Evolutionary conservation across 2,329 filamentous ascomycete genomes (phyloP), one percentile per base, ranked within the genome.

Genomic region (Neurospora crassa): DNA sequence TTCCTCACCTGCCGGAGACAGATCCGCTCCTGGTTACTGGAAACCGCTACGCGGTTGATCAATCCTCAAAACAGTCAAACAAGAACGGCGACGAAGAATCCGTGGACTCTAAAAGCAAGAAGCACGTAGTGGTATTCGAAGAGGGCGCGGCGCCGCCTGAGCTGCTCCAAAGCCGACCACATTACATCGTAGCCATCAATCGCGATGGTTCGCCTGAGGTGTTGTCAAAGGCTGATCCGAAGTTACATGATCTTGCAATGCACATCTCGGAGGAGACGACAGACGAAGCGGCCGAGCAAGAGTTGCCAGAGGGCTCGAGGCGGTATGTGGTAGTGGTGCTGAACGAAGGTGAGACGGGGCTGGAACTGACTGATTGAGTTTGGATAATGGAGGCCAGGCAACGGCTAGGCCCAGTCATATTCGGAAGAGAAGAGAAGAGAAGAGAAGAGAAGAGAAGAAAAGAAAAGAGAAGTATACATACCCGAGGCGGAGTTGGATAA

Each of bases 131-230:
- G 12, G 76, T 77, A 11, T 77, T 77, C 42, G 68, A 73, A 43
- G 76, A 77, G 67, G 75, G 72, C 5, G 40, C 72, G 8, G 76
- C 74, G 3, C 73, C 76, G 53, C 73, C 73, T 5, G 76, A 74
- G 40, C 34, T 77, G 68, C 71, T 77, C 4, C 70, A 68, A 24
- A 71, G 74, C 5, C 71, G 74, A 12, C 72, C 73, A 41, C 75
- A 77, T 24, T 75, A 77, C 67, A 69, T 73, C 14, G 76, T 77
- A 11, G 73, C 74, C 5, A 75, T 77, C 69, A 77, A 76, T 37
- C 73, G 72, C 12, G 75, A 76, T 40, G 75, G 75, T 8, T 73
- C 75, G 1, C 73, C 74, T 34, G 71, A 73, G 67, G 63, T 76
- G 53, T 73, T 75, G 0, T 45, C 68, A 11, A 24, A n/a, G 4